phyloP scores from a whole-genome alignment of 148 eudicot genomes.

The Suaeda aralocaspica region DNA sequence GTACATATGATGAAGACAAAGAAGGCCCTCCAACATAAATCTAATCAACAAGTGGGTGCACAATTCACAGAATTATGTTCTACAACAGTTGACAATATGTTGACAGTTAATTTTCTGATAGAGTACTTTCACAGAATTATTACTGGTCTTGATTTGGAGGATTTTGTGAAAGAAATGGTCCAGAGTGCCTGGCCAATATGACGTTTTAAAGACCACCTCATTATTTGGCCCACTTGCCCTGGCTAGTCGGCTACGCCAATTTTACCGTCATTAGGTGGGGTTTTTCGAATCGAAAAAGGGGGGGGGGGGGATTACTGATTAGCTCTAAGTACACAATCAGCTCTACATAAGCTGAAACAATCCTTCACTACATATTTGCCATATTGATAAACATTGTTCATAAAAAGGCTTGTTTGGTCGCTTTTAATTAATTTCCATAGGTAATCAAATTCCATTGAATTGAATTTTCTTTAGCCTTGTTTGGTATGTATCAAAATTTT shows the following conservation, averaged over 20 bases:
- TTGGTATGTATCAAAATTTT: no score
- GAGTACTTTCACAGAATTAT: no score
- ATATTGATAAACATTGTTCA: not conserved
- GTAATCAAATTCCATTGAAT: no score
- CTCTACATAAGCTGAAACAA: not conserved
- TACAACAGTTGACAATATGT: not conserved
- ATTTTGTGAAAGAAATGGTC: not conserved
- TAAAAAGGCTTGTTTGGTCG: no score
- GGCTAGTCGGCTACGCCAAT: no score
- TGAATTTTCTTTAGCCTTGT: no score
- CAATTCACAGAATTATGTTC: not conserved
- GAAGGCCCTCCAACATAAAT: not conserved
- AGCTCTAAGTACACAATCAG: not conserved
- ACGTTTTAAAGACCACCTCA: no score
- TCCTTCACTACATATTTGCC: not conserved
- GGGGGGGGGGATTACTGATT: no score
- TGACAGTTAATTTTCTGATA: not conserved
- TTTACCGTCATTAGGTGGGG: no score
- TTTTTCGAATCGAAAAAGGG: no score
- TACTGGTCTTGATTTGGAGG: not conserved
- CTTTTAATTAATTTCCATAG: no score
- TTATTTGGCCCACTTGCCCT: no score
- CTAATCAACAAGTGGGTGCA: conserved; percentile 1
- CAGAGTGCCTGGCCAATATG: not conserved
- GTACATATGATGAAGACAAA: not conserved